Conservation (phyloP, 257 asterid species). For the Cinchona pubescens region DNA sequence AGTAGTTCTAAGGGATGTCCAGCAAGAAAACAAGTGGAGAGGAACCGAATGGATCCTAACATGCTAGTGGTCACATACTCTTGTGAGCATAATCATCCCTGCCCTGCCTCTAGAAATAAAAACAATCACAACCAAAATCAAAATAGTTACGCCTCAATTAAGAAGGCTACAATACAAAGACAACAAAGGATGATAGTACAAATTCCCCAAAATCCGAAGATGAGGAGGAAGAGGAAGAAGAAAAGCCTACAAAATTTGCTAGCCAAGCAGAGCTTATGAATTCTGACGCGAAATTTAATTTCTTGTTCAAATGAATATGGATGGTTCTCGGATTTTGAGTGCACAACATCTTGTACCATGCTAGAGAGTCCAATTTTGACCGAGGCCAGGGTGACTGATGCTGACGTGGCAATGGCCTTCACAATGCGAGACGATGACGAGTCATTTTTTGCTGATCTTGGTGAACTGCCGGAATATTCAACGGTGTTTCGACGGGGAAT, state of each 20-base stretch:
- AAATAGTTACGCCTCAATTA: background rate
- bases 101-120: constrained; percentile 48
- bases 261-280: constrained; percentile 22
- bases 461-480: constrained; percentile 90
- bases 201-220: constrained; percentile 15
- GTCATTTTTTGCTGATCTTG: constrained; percentile 77
- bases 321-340: constrained; percentile 72
- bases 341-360: constrained; percentile 38
- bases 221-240: constrained; percentile 22
- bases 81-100: constrained; percentile 83
- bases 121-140: constrained; percentile 23
- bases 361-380: constrained; percentile 53
- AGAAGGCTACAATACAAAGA: background rate
- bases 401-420: constrained; percentile 55
- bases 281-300: constrained; percentile 33
- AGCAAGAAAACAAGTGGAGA: constrained; percentile 92
- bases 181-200: constrained; percentile 12
- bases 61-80: constrained; percentile 75
- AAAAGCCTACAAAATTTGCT: constrained; percentile 22
- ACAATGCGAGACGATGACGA: constrained; percentile 83
- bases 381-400: constrained; percentile 32
- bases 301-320: constrained; percentile 38
- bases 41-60: constrained; percentile 65
- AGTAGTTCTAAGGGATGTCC: constrained; percentile 98
- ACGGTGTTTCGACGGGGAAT: constrained; percentile 66